These are phyloP conservation scores for Phanerochaete sordida DNA, from an alignment of 768 basidiomycete species.

Conservation along the genomic window DNA sequence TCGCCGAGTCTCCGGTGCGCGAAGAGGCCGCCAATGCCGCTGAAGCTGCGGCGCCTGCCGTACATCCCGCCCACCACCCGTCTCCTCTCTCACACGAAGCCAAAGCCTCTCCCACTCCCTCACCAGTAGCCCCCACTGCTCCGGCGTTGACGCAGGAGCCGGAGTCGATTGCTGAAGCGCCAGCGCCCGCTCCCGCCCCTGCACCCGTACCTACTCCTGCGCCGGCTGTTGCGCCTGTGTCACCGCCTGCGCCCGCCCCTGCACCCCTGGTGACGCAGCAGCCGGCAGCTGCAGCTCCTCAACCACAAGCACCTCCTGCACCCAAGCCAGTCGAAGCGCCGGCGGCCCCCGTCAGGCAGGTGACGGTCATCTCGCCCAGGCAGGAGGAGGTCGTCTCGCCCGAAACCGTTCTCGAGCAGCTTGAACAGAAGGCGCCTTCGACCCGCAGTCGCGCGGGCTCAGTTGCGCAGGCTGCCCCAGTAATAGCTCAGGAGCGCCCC, in stretches of 20 bases:
- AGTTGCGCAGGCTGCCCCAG: background rate
- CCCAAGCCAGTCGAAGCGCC: background rate
- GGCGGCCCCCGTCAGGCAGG: constrained; percentile 2
- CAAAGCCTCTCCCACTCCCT: background rate
- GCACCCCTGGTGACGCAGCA: no score
- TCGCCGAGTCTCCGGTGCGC: constrained; percentile 65
- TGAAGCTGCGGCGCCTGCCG: constrained; percentile 3
- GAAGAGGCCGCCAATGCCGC: constrained; percentile 41
- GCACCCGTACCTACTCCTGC: background rate
- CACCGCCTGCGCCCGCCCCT: constrained; percentile 1
- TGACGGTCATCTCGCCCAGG: constrained; percentile 9
- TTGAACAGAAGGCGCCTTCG: background rate
- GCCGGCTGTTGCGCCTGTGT: background rate
- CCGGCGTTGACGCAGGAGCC: constrained; percentile 3
- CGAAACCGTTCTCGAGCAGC: background rate
- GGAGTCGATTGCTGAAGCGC: background rate
- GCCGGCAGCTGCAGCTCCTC: constrained; percentile 9
- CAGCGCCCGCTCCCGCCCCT: background rate
- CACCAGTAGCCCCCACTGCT: background rate
- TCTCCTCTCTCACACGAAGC: constrained; percentile 21
- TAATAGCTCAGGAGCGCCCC: constrained; percentile 9
- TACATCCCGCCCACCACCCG: constrained; percentile 15
- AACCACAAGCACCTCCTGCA: background rate
- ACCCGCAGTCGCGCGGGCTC: no score
- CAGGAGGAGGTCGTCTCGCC: background rate